A percentile compares a stretch with the other conserved stretches of the same genome.
Conservation (phyloP, 2,329 filamentous ascomycete species). For the Ascochyta rabiei region DNA sequence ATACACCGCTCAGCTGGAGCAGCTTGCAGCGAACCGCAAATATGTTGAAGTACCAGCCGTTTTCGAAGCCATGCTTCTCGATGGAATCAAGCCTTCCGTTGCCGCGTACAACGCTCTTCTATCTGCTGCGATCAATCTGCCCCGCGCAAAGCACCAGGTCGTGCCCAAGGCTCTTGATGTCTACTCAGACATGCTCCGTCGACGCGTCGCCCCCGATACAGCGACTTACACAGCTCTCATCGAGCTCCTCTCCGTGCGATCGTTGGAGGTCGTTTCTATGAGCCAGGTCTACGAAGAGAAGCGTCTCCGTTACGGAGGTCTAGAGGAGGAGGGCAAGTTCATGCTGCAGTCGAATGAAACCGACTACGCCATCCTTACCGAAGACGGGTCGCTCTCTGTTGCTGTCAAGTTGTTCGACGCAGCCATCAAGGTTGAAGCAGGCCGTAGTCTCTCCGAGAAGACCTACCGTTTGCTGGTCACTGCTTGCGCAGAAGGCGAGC, state of each 20-base stretch:
- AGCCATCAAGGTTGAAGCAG: slow-evolving; percentile 66
- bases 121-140: slow-evolving; percentile 81
- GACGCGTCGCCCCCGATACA: slow-evolving; percentile 79
- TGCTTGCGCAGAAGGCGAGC: slow-evolving; percentile 82
- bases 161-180: slow-evolving; percentile 92
- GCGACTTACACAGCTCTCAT: slow-evolving; percentile 90
- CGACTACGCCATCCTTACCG: slow-evolving; percentile 82
- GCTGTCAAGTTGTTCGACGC: slow-evolving; percentile 85
- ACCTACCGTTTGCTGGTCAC: slow-evolving; percentile 86
- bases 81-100: slow-evolving; percentile 79
- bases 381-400: slow-evolving; percentile 85
- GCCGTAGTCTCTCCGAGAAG: slow-evolving; percentile 74
- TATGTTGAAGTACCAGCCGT: slow-evolving; percentile 88
- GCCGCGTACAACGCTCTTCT: slow-evolving; percentile 92
- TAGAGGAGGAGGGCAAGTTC: slow-evolving; percentile 83
- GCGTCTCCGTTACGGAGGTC: slow-evolving; percentile 80
- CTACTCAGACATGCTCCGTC: slow-evolving; percentile 93
- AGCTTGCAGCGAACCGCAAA: slow-evolving; percentile 72
- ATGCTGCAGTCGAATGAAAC: slow-evolving; percentile 88
- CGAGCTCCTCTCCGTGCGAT: slow-evolving; percentile 78
- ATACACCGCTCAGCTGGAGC: slow-evolving; percentile 79
- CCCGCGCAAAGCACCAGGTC: slow-evolving; percentile 78
- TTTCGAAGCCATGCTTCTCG: slow-evolving; percentile 87
- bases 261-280: slow-evolving; percentile 75
- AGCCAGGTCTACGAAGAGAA: slow-evolving; percentile 80